A percentile compares a stretch with the other conserved stretches of the same genome.
Evolutionary conservation across 805 yeast species (phyloP).

Genomic region (Lipomyces spencermartinsiae): DNA sequence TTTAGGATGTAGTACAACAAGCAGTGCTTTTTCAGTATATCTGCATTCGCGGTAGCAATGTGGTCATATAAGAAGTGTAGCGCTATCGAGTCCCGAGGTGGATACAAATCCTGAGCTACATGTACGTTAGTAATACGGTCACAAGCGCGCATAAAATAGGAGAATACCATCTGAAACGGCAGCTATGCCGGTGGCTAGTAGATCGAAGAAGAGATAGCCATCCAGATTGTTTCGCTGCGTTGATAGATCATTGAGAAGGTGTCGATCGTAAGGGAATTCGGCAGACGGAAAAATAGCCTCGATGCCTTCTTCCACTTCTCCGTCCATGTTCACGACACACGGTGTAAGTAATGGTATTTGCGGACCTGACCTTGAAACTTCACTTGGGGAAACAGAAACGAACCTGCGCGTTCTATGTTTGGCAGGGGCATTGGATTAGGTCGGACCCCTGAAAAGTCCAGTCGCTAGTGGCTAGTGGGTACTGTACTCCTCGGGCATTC

Average conservation of each 20-base stretch:
- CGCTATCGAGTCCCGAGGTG: constrained; percentile 19
- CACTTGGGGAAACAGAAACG: too few relatives aligned
- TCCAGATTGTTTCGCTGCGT: constrained; percentile 30
- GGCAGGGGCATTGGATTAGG: too few relatives aligned
- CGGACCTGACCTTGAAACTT: not conserved
- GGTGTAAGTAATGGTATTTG: not conserved
- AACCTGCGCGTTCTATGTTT: too few relatives aligned
- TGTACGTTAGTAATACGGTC: not conserved
- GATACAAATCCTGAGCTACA: constrained; percentile 26
- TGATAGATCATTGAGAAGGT: constrained; percentile 10
- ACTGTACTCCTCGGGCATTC: too few relatives aligned
- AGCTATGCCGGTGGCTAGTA: constrained; percentile 19
- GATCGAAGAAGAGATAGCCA: constrained; percentile 32
- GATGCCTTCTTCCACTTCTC: constrained; percentile 12
- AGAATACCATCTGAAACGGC: constrained; percentile 26
- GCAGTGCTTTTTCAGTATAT: constrained; percentile 31
- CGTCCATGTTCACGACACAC: not conserved
- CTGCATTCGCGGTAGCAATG: constrained; percentile 20
- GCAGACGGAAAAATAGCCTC: constrained; percentile 20
- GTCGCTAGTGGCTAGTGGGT: too few relatives aligned
- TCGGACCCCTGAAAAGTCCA: too few relatives aligned
- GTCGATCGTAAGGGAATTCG: constrained; percentile 18
- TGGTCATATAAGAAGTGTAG: constrained; percentile 22
- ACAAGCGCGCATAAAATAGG: not conserved
- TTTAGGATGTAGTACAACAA: constrained; percentile 27